Evolutionary conservation across 2,329 filamentous ascomycete genomes (phyloP).

Genomic region (Paradendryphiella salina): DNA sequence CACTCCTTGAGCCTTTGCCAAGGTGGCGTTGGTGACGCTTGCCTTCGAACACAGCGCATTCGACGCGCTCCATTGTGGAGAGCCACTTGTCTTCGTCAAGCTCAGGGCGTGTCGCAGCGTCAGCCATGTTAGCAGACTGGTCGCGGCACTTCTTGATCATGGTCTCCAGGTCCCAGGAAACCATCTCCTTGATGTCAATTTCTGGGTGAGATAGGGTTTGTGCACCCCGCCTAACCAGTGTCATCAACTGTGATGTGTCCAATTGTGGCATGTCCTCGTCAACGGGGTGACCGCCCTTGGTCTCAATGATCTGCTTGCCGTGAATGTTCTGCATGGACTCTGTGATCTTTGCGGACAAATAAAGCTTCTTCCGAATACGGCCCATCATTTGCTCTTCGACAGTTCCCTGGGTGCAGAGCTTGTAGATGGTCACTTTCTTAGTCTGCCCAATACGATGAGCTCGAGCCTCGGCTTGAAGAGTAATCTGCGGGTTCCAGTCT

Average conservation of each 20-base stretch:
- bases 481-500: constrained; percentile 60
- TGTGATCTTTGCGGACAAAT: constrained; percentile 63
- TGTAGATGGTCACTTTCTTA: constrained; percentile 59
- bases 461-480: constrained; percentile 58
- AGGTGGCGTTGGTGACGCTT: constrained; percentile 53
- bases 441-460: constrained; percentile 61
- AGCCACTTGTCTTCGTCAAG: constrained; percentile 61
- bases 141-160: constrained; percentile 60
- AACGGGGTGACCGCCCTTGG: constrained; percentile 21
- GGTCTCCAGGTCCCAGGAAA: constrained; percentile 60
- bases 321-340: constrained; percentile 62
- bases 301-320: constrained; percentile 35
- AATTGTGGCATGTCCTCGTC: constrained; percentile 58
- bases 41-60: constrained; percentile 62
- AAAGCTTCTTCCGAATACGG: constrained; percentile 64
- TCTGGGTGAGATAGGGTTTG: constrained; percentile 57
- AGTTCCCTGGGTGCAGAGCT: constrained; percentile 60
- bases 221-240: constrained; percentile 58
- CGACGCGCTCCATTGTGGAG: constrained; percentile 59
- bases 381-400: constrained; percentile 64
- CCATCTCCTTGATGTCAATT: constrained; percentile 60
- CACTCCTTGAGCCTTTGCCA: constrained; percentile 27
- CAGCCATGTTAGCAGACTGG: constrained; percentile 50
- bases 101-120: constrained; percentile 43
- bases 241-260: constrained; percentile 57